Percentiles rank a stretch among this genome's conserved stretches.
Evolutionary conservation across 208 protist species (phyloP).

Genomic region (Leptomonas seymouri): DNA sequence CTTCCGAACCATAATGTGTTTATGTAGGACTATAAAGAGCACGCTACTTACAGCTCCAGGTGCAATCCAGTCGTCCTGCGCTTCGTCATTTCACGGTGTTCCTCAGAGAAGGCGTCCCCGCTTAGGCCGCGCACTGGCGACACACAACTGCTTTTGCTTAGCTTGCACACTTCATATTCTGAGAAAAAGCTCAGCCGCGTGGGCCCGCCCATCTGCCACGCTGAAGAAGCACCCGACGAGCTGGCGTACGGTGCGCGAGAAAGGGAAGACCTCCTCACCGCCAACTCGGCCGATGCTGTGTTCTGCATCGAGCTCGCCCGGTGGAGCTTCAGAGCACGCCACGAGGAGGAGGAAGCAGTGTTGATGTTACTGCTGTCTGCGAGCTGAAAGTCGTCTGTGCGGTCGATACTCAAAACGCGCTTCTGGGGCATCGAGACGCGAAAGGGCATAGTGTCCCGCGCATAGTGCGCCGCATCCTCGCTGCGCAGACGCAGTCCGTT

Average conservation of each 20-base stretch:
- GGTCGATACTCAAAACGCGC: slow-evolving; percentile 7
- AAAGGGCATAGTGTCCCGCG: slow-evolving; percentile 29
- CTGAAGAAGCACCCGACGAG: neutral
- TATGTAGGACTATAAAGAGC: slow-evolving; percentile 3
- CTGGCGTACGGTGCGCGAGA: neutral
- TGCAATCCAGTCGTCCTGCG: slow-evolving; percentile 24
- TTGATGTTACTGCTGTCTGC: neutral
- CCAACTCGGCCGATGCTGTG: neutral
- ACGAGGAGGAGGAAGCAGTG: slow-evolving; percentile 2
- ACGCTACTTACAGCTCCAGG: slow-evolving; percentile 19
- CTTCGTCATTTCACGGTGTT: slow-evolving; percentile 7
- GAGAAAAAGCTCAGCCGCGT: slow-evolving; percentile 20
- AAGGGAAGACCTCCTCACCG: neutral
- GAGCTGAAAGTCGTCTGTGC: slow-evolving; percentile 3
- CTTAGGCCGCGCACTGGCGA: neutral
- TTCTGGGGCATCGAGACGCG: slow-evolving; percentile 25
- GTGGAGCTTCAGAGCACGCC: slow-evolving; percentile 21
- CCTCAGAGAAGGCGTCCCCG: neutral
- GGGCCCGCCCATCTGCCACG: slow-evolving; percentile 11
- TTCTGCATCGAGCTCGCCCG: slow-evolving; percentile 4
- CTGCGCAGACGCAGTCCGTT: slow-evolving; percentile 4
- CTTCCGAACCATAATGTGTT: neutral
- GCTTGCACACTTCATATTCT: slow-evolving; percentile 15
- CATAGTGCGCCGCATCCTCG: neutral
- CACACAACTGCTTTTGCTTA: slow-evolving; percentile 6